Evolutionary conservation across 148 eudicot genomes (phyloP), one percentile per base, ranked within the genome.

Genomic region (Chenopodium album): DNA sequence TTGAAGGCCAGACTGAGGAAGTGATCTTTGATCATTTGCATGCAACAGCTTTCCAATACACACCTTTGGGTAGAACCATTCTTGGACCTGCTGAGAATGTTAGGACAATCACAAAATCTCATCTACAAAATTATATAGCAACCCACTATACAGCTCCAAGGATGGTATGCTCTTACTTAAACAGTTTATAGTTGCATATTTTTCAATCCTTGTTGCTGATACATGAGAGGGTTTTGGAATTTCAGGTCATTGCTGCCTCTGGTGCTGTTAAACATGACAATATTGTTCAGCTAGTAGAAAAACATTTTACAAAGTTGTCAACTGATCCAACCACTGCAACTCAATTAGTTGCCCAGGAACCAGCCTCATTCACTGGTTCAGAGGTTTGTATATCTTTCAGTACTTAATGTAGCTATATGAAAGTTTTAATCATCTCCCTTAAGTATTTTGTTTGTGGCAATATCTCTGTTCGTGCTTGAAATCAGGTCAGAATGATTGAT

Each of bases 231-330:
- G 31, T 76, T 48, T 52, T 79, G 23, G 17, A 17, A 67, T 85
- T 71, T 48, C 82, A 95, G 98, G 98, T 93, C 14, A 88, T 95
- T 83, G 90, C 89, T 80, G 98, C 96, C 68, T 87, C 98, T 79
- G 98, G 98, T 32, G 91, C 92, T 85, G 94, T 95, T 74, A 89
- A 93, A 86, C 98, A 95, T 73, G 98, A 95, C 81, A 96, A 92
- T 16, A 48, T 95, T 76, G 96, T 95, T 46, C 92, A 87, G 76
- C 88, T 87, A 85, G 98, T 93, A 31, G 86, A 89, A 82, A 89
- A 88, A 72, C 71, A 87, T 83, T 95, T 95, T 75, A 88, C 92
- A 22, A 92, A 92, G 54, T 60, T 95, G 88, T 92, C 98, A 76
- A 83, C 88, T 14, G 87, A 92, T 80, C 89, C 94, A 64, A 92